phyloP scores from a whole-genome alignment of 257 asterid genomes.

The Oldenlandia corymbosa region DNA sequence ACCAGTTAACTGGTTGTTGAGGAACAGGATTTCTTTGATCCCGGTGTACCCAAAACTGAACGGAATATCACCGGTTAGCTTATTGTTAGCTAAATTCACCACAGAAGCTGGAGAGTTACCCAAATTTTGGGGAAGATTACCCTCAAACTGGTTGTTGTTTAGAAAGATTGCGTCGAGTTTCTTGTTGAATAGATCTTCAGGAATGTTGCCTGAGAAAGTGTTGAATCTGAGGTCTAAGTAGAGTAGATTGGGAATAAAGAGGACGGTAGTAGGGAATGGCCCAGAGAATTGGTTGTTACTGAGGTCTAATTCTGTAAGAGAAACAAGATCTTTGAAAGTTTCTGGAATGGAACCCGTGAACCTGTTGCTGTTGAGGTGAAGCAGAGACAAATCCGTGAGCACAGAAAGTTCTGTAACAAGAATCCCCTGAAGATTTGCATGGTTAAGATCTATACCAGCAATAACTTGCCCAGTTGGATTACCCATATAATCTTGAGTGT shows the following conservation, averaged over 20 bases:
- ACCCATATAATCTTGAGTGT: constrained; percentile 45
- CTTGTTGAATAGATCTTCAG: constrained; percentile 57
- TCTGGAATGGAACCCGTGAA: constrained; percentile 58
- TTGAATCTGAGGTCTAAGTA: constrained; percentile 80
- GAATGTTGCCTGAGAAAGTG: constrained; percentile 56
- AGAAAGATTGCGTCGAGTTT: constrained; percentile 74
- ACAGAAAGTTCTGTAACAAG: constrained; percentile 48
- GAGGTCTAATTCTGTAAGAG: constrained; percentile 66
- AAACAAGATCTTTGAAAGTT: constrained; percentile 30
- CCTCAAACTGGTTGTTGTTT: constrained; percentile 60
- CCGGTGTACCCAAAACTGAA: constrained; percentile 59
- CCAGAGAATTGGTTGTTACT: constrained; percentile 79
- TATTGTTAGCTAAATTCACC: constrained; percentile 69
- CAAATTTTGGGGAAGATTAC: constrained; percentile 53
- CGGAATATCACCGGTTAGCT: constrained; percentile 55
- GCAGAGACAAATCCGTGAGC: constrained; percentile 46
- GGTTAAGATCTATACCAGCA: constrained; percentile 81
- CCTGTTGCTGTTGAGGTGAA: constrained; percentile 75
- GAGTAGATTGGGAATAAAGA: constrained; percentile 51
- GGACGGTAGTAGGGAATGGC: constrained; percentile 41
- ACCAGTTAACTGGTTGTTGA: constrained; percentile 75
- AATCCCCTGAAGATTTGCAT: constrained; percentile 54
- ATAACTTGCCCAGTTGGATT: constrained; percentile 35
- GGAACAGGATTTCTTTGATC: constrained; percentile 62
- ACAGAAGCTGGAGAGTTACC: constrained; percentile 93